Evolutionary conservation across 2,329 filamentous ascomycete genomes (phyloP).

Genomic region (Hymenoscyphus albidus): DNA sequence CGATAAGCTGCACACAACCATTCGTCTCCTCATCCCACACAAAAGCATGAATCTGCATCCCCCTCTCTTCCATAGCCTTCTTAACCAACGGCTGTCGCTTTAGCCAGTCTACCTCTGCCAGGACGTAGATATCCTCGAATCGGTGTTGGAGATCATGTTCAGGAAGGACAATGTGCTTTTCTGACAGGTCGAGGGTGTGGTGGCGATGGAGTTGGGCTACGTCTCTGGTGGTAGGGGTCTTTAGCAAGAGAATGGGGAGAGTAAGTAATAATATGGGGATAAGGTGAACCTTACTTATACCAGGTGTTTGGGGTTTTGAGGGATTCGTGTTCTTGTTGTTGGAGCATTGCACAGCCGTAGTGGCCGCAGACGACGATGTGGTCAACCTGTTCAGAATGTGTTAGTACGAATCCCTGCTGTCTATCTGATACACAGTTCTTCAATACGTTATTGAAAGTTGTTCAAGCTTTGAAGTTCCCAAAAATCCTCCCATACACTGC

Average conservation of each 20-base stretch:
- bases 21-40: slow-evolving; percentile 58
- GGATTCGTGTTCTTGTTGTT: slow-evolving; percentile 4
- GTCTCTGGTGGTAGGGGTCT: slow-evolving; percentile 15
- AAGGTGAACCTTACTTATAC: slow-evolving; percentile 41
- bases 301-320: slow-evolving; percentile 42
- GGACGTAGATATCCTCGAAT: slow-evolving; percentile 61
- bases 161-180: slow-evolving; percentile 8
- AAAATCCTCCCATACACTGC: too few relatives aligned
- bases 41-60: slow-evolving; percentile 57
- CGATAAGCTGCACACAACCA: slow-evolving; percentile 48
- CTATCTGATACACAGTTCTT: background rate
- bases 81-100: slow-evolving; percentile 55
- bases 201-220: slow-evolving; percentile 25
- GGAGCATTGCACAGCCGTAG: slow-evolving; percentile 51
- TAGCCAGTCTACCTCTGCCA: slow-evolving; percentile 52
- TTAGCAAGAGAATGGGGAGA: slow-evolving; percentile 20
- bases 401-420: background rate
- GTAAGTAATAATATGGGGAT: background rate
- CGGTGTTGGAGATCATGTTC: slow-evolving; percentile 44
- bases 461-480: background rate
- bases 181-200: slow-evolving; percentile 15
- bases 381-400: slow-evolving; percentile 40
- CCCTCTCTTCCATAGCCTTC: slow-evolving; percentile 56
- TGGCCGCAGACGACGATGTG: slow-evolving; percentile 54
- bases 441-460: background rate